phyloP scores from a whole-genome alignment of 2,329 filamentous ascomycete genomes.

The Neofusicoccum kwambonambiense region DNA sequence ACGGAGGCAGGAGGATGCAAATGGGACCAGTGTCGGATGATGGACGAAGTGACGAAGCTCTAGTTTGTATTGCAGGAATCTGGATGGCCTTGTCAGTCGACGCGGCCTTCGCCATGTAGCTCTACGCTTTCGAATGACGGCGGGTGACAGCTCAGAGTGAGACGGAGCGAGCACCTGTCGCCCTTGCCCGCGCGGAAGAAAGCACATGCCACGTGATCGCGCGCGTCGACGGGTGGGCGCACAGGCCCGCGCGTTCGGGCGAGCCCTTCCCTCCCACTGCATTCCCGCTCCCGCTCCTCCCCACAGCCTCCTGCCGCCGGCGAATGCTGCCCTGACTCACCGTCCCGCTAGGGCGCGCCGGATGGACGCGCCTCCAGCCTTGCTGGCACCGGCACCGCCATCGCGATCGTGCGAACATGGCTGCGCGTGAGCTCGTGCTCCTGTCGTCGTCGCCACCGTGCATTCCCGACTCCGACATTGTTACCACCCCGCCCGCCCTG shows the following conservation, averaged over 20 bases:
- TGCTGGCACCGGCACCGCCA: not conserved
- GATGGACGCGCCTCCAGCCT: not conserved
- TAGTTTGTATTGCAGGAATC: too few species aligned
- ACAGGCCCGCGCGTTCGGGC: not conserved
- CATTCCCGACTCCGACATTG: slow-evolving; percentile 12
- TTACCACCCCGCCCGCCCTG: slow-evolving; percentile 1
- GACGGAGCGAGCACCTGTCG: too few species aligned
- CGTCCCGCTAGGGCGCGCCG: not conserved
- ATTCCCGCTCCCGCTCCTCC: too few species aligned
- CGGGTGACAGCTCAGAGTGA: too few species aligned
- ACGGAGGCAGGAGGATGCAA: too few species aligned
- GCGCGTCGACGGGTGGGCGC: not conserved
- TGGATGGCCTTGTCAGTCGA: too few species aligned
- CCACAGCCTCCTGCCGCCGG: not conserved
- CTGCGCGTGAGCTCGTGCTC: slow-evolving; percentile 21
- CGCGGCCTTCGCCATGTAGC: not conserved
- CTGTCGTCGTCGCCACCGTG: slow-evolving; percentile 30
- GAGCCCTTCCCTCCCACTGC: not conserved
- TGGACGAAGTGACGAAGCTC: too few species aligned
- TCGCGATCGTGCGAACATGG: not conserved
- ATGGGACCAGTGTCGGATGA: too few species aligned
- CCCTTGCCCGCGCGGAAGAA: too few species aligned
- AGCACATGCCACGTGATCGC: not conserved
- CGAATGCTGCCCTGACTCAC: not conserved
- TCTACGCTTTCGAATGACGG: not conserved